Evolutionary conservation across 257 asterid genomes (phyloP), one percentile per base, ranked within the genome.

Genomic region (Lantana camara): DNA sequence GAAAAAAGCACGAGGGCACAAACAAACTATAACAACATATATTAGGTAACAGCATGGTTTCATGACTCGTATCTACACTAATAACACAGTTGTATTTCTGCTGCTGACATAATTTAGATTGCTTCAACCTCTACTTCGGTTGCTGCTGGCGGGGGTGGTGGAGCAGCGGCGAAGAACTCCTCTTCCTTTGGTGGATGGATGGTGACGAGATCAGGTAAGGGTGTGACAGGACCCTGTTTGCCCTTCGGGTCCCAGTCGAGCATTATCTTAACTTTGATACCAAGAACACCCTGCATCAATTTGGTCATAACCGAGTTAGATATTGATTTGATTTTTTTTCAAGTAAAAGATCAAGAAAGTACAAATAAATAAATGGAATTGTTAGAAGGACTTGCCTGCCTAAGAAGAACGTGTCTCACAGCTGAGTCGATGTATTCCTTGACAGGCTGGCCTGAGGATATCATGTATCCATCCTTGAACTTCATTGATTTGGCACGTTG

Each of bases 141-240:
- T 41, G 46, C 16, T 41, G 46, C 46, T 10, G 16, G 1, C 5
- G 46, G n/a, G 2, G 5, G 0, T 13, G 15, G 16, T 41, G 46
- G 16, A 11, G 16, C 46, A 11, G 16, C 32, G 32, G 32, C 5
- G 46, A 0, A 41, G 13, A 8, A 14, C 46, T 41, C 46, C 46
- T 41, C 46, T 41, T 41, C 46, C 46, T 41, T 41, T 41, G 46
- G 46, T 41, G 46, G 46, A 13, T 41, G 46, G 46, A 41, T 41
- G 46, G 46, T 41, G 46, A 35, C 40, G 7, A 35, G 40, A 35
- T 35, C 40, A 35, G 40, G 40, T 9, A 35, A 35, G 1, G 40
- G 40, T 35, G 40, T 35, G 7, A 35, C 40, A 1, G 40, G 40
- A 35, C 40, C 40, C 9, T 35, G 40, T 9, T 35, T 35, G 40